Base-by-base conservation (phyloP, 352 stramenopile species). In the Globisporangium barbulae region DNA sequence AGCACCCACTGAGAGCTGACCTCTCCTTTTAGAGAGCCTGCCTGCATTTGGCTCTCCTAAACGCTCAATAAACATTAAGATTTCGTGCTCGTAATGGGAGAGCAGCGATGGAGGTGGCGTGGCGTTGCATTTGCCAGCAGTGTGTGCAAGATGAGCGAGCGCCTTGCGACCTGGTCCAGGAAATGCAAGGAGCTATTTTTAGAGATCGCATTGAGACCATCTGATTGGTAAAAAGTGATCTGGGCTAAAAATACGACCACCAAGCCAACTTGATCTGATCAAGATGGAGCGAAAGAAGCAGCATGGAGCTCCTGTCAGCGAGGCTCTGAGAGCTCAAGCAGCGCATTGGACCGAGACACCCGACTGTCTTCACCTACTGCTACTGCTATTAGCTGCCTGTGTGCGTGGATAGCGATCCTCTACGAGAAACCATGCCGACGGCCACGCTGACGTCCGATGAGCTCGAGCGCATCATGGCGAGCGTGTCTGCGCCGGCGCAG, bases 391-490 rank as follows among this genome's bases (percentile, higher is more conserved):
- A 30, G 6, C 50, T 56, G 49, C 49, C 15, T 17, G 8, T 13
- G 8, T 41, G 12, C 30, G 5, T 30, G 56, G 2, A 25, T 21
- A n/a, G 17, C 12, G 41, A 13, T 35, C 15, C 31, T 37, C 48
- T 15, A n/a, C 31, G 39, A 25, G 5, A 13, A 53, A 5, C 35
- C 47, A 65, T 71, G 74, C 77, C 75, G 59, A 72, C 71, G 59
- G 86, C 76, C 58, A 88, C 72, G 21, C 48, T 90, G 35, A 85
- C 75, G 17, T 67, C 74, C 10, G 81, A 87, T 69, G 78, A 90
- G 35, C 75, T 91, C 15, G 79, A 90, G 54, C 81, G 79, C 39
- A 93, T 94, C 68, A 67, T 82, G 45, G 74, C 71, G 37, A 93
- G 81, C 56, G 83, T 94, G 45, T 91, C 81, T 21, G 63, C 84